Evolutionary conservation across 177 flowering plant species (phyloP).

Genomic region (Vitis hybrid): DNA sequence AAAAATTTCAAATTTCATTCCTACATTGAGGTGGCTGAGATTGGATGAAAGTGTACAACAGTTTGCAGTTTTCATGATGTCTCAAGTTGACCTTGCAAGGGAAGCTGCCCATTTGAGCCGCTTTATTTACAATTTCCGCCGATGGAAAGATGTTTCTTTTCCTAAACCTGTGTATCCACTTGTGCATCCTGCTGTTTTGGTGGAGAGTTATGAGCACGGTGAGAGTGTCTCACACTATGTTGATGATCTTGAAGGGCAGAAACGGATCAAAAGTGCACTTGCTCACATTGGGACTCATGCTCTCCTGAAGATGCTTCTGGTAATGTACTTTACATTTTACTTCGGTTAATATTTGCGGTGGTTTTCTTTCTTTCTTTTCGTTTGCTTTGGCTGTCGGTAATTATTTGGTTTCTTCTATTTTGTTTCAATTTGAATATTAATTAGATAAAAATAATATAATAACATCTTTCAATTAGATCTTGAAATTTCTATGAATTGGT

Average conservation of each 20-base stretch:
- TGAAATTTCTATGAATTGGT: neutral
- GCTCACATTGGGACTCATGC: slow-evolving; percentile 96
- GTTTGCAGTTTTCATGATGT: slow-evolving; percentile 90
- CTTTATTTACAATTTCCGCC: slow-evolving; percentile 79
- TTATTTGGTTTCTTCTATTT: neutral
- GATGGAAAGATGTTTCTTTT: slow-evolving; percentile 89
- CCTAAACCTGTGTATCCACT: slow-evolving; percentile 94
- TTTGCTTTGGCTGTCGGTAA: neutral
- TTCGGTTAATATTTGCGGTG: neutral
- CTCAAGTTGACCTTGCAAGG: slow-evolving; percentile 96
- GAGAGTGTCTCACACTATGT: slow-evolving; percentile 67
- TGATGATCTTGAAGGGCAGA: slow-evolving; percentile 64
- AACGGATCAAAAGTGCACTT: slow-evolving; percentile 53
- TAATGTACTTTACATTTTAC: slow-evolving; percentile 16
- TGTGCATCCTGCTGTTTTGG: slow-evolving; percentile 95
- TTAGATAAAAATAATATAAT: no score
- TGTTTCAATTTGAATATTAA: neutral
- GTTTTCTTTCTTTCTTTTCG: neutral
- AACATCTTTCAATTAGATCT: neutral
- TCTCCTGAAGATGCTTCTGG: slow-evolving; percentile 91
- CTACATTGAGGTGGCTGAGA: slow-evolving; percentile 79
- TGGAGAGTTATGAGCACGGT: slow-evolving; percentile 88
- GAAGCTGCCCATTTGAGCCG: slow-evolving; percentile 92
- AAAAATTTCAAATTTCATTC: slow-evolving; percentile 62
- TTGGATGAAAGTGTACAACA: slow-evolving; percentile 92